Conservation (phyloP, 2,329 filamentous ascomycete genomes). For the Neonectria faginata region DNA sequence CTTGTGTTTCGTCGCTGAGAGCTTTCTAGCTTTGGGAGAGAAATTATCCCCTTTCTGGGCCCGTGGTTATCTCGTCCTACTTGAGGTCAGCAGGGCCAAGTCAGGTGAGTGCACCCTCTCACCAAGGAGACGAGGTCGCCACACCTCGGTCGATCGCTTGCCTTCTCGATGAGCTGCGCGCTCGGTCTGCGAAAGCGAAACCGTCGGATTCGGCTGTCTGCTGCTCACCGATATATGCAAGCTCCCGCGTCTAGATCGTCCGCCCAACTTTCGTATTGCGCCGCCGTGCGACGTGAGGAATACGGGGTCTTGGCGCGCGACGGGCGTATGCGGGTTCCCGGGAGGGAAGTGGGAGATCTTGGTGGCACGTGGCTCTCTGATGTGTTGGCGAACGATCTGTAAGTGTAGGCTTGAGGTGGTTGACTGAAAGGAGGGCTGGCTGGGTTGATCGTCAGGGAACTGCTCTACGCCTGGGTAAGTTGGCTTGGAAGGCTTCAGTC, state of each 20-base stretch:
- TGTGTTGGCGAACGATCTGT: not conserved
- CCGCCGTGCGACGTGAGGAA: not conserved
- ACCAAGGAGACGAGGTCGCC: not conserved
- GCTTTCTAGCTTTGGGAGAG: not conserved
- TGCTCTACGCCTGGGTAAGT: not conserved
- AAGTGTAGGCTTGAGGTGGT: not conserved
- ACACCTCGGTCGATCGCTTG: not conserved
- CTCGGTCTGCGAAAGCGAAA: not conserved
- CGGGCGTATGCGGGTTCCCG: not conserved
- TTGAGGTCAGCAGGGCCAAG: not conserved
- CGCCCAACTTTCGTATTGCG: not conserved
- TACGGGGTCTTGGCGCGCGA: not conserved
- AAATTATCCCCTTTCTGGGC: not conserved
- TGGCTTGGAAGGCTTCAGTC: too few species aligned
- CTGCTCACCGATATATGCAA: not conserved
- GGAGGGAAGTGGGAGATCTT: not conserved
- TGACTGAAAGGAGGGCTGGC: too few species aligned
- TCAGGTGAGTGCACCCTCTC: not conserved
- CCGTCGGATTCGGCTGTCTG: not conserved
- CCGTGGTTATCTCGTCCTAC: not conserved
- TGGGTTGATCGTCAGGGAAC: not conserved
- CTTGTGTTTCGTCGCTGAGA: slow-evolving; percentile 15
- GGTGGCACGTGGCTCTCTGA: not conserved
- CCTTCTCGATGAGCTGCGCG: not conserved
- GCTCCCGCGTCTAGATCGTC: slow-evolving; percentile 4